Evolutionary conservation across 2,329 filamentous ascomycete species (phyloP).

Genomic region (Magnaporthales sp.): DNA sequence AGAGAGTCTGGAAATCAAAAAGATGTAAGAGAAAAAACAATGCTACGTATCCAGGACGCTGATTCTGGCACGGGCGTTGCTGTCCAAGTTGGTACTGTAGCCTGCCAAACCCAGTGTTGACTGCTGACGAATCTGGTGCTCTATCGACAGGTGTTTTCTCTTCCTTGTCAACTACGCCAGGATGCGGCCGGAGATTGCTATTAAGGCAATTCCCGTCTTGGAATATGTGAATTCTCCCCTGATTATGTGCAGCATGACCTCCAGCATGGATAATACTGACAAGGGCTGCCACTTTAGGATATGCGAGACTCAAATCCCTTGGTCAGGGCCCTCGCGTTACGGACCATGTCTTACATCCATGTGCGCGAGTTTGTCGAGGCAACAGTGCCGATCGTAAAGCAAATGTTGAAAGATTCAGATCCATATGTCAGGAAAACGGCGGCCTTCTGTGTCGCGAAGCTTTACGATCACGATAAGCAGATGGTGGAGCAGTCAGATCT

Average conservation of each 20-base stretch:
- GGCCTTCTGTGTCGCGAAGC: constrained; percentile 90
- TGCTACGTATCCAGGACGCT: neutral
- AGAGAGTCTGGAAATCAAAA: constrained; percentile 94
- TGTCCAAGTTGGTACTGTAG: neutral
- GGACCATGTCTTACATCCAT: constrained; percentile 96
- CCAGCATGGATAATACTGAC: constrained; percentile 11
- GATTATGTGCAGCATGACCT: neutral
- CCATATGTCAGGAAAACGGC: constrained; percentile 97
- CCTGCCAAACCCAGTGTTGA: neutral
- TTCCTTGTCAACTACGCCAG: constrained; percentile 96
- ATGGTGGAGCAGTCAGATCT: constrained; percentile 87
- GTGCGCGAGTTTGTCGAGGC: constrained; percentile 93
- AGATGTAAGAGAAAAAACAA: constrained; percentile 64
- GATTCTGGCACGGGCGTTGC: neutral
- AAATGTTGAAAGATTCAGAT: constrained; percentile 74
- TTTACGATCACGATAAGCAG: constrained; percentile 91
- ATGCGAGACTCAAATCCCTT: constrained; percentile 90
- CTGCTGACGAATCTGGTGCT: neutral
- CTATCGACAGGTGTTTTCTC: constrained; percentile 72
- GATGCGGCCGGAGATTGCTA: constrained; percentile 85
- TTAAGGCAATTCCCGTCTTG: constrained; percentile 85
- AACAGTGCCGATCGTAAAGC: constrained; percentile 75
- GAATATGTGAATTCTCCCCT: constrained; percentile 50
- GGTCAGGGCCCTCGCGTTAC: constrained; percentile 81
- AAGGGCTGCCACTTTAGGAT: constrained; percentile 45